A percentile compares a stretch with the other conserved stretches of the same genome.
These are phyloP conservation scores for Quercus rubra DNA, from an alignment of 306 rosid genomes.

Conservation along the genomic window DNA sequence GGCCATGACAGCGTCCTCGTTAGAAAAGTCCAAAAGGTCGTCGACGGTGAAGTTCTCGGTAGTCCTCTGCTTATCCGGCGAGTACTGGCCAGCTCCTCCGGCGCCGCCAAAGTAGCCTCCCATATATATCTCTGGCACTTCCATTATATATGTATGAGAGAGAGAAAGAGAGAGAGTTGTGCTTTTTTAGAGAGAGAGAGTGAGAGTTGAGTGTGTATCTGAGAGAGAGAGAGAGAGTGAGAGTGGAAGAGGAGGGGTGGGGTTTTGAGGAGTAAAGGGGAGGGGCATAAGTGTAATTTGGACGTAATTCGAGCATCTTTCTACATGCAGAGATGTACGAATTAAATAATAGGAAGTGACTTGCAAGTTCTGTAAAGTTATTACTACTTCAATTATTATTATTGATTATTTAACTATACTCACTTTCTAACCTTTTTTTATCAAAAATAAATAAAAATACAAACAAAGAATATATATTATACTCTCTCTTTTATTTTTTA, in stretches of 20 bases:
- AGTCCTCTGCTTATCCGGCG: constrained; percentile 48
- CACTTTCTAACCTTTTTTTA: not conserved
- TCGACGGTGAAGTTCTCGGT: constrained; percentile 73
- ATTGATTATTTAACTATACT: constrained; percentile 9
- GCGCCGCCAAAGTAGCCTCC: constrained; percentile 54
- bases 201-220: not conserved
- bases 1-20: constrained; percentile 64
- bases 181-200: constrained; percentile 4
- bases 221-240: constrained; percentile 13
- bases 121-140: constrained; percentile 53
- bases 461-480: too few relatives aligned
- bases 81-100: constrained; percentile 43
- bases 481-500: constrained; percentile 8
- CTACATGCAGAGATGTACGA: constrained; percentile 41
- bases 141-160: constrained; percentile 33
- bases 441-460: too few relatives aligned
- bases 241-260: constrained; percentile 42
- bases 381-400: not conserved
- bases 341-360: constrained; percentile 62
- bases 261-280: constrained; percentile 68
- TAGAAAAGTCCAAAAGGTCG: constrained; percentile 83
- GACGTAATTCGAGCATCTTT: constrained; percentile 35
- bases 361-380: constrained; percentile 69
- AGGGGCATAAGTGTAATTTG: constrained; percentile 48
- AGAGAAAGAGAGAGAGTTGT: not conserved